Evolutionary conservation across 2,329 filamentous ascomycete species (phyloP).

Genomic region (Sporothrix phasma): DNA sequence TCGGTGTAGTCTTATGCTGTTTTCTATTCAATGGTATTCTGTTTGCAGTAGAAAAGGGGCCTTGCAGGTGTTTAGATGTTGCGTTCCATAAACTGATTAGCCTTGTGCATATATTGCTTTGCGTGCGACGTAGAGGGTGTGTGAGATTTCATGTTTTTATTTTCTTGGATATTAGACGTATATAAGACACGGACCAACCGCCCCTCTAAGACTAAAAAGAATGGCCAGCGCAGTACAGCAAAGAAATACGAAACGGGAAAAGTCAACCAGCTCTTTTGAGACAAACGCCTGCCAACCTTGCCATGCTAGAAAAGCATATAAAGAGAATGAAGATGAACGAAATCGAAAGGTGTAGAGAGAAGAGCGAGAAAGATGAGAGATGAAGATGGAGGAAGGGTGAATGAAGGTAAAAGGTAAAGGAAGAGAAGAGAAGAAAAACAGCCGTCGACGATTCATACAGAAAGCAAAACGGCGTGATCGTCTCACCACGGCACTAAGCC

Average conservation of each 20-base stretch:
- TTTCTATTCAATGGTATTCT: no score
- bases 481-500: conserved; percentile 29
- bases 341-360: not conserved
- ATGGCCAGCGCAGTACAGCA: no score
- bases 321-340: not conserved
- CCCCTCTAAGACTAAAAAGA: not conserved
- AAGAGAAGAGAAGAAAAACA: not conserved
- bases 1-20: not conserved
- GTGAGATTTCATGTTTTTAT: not conserved
- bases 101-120: no score
- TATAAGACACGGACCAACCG: not conserved
- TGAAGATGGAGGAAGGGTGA: not conserved
- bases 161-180: not conserved
- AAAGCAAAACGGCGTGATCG: not conserved
- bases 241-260: not conserved
- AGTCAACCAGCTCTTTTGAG: not conserved
- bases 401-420: not conserved
- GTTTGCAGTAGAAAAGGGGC: no score
- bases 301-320: conserved; percentile 3
- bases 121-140: no score
- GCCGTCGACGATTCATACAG: not conserved
- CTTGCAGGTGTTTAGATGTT: no score
- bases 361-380: not conserved
- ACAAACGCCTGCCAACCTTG: conserved; percentile 10
- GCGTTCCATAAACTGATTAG: no score